Conservation (phyloP, 2,329 filamentous ascomycete species). For the Venturia aucupariae region DNA sequence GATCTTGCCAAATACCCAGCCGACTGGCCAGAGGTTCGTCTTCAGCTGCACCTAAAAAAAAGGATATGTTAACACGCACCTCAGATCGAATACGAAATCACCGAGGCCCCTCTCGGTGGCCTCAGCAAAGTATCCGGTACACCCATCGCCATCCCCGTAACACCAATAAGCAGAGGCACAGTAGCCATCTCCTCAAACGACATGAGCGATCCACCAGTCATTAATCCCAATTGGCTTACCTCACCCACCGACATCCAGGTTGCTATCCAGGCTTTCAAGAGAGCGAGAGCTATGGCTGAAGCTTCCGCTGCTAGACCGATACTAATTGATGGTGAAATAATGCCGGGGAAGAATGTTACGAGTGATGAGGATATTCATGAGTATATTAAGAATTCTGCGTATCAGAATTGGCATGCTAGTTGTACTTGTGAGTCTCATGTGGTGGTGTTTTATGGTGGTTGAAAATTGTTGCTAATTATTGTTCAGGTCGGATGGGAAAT, state of each 20-base stretch:
- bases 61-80: constrained; percentile 13
- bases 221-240: constrained; percentile 26
- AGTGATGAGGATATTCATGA: constrained; percentile 11
- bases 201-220: constrained; percentile 22
- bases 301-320: not conserved
- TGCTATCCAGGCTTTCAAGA: constrained; percentile 15
- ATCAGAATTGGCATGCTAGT: constrained; percentile 21
- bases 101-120: constrained; percentile 12
- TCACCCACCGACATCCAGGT: constrained; percentile 18
- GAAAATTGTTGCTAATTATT: not conserved
- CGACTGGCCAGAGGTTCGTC: constrained; percentile 11
- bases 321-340: not conserved
- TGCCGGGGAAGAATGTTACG: constrained; percentile 2
- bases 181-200: constrained; percentile 17
- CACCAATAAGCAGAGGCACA: constrained; percentile 22
- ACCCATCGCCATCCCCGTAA: constrained; percentile 20
- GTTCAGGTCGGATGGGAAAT: constrained; percentile 16
- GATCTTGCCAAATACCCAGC: constrained; percentile 7
- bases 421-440: constrained; percentile 25
- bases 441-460: no score
- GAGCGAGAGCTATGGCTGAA: constrained; percentile 10
- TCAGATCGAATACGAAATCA: constrained; percentile 15
- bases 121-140: constrained; percentile 24
- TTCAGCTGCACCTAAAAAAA: not conserved
- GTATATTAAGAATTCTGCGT: constrained; percentile 9